phyloP scores from a whole-genome alignment of 176 grass and related monocot genomes.

The Oryza coarctata region DNA sequence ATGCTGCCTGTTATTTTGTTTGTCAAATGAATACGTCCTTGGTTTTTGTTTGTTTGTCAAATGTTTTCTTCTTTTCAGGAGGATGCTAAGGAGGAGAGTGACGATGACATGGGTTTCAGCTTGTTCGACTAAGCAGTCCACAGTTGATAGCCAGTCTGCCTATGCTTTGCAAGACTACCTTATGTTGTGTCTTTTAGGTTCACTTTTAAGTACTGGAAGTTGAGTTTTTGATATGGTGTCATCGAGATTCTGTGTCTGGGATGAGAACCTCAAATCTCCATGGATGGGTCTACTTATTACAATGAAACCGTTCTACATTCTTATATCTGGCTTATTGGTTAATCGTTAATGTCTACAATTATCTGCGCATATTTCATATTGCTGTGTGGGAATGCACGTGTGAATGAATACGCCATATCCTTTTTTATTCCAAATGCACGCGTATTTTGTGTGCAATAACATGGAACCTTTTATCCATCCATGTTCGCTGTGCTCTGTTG shows the following conservation, averaged over 20 bases:
- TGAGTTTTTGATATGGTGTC: constrained; percentile 32
- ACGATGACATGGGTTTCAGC: constrained; percentile 89
- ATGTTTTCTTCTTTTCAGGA: constrained; percentile 28
- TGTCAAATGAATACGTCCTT: too few relatives aligned
- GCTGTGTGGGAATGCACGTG: too few relatives aligned
- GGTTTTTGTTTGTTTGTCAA: too few relatives aligned
- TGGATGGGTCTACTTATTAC: background rate
- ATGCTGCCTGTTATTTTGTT: background rate
- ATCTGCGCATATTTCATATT: too few relatives aligned
- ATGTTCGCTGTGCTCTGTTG: too few relatives aligned
- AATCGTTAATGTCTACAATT: background rate
- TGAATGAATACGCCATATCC: too few relatives aligned
- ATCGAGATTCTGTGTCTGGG: background rate
- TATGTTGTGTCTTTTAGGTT: constrained; percentile 25
- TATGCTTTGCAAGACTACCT: constrained; percentile 31
- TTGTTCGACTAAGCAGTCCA: constrained; percentile 56
- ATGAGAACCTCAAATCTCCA: constrained; percentile 4
- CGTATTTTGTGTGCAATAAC: too few relatives aligned
- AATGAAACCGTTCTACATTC: constrained; percentile 26
- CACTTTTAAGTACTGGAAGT: constrained; percentile 21
- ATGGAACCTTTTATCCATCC: too few relatives aligned
- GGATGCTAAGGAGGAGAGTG: constrained; percentile 72
- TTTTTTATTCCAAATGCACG: too few relatives aligned
- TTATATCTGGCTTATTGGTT: background rate
- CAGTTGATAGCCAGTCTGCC: background rate